Evolutionary conservation across 495 filamentous ascomycete species (phyloP).

Genomic region (Terfezia claveryi): DNA sequence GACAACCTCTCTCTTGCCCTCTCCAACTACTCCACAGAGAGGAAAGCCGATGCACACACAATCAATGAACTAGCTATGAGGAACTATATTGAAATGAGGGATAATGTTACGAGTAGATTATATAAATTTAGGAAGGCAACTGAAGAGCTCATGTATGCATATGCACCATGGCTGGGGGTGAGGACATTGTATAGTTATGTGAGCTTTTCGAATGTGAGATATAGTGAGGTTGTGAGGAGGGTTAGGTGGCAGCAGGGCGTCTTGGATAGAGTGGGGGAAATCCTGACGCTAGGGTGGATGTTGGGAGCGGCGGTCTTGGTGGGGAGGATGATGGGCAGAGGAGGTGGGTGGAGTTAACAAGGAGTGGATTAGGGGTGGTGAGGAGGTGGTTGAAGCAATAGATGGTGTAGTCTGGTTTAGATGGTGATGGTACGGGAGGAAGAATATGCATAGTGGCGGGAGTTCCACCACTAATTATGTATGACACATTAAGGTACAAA

Average conservation of each 20-base stretch:
- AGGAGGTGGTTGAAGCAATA: neutral
- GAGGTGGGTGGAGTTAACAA: neutral
- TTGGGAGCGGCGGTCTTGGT: neutral
- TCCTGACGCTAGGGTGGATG: conserved; percentile 9
- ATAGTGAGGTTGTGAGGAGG: conserved; percentile 53
- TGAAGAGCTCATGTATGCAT: conserved; percentile 64
- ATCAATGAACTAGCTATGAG: conserved; percentile 83
- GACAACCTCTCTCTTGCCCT: conserved; percentile 38
- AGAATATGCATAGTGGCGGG: no score
- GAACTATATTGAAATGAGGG: conserved; percentile 87
- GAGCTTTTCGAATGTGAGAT: conserved; percentile 78
- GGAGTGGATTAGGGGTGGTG: neutral
- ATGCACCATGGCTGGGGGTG: conserved; percentile 57
- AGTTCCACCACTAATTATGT: no score
- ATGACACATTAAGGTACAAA: no score
- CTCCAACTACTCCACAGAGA: conserved; percentile 45
- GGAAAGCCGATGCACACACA: conserved; percentile 54
- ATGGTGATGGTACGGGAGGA: no score
- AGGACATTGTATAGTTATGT: conserved; percentile 83
- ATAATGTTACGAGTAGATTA: conserved; percentile 47
- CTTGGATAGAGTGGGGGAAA: conserved; percentile 23
- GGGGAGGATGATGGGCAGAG: neutral
- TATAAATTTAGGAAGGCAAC: conserved; percentile 64
- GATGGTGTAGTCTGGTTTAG: no score
- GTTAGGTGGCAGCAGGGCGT: conserved; percentile 46